Percentiles rank a stretch among this genome's conserved stretches.
Evolutionary conservation across 805 yeast species (phyloP).

Genomic region (Sugiyamaella smithiae): DNA sequence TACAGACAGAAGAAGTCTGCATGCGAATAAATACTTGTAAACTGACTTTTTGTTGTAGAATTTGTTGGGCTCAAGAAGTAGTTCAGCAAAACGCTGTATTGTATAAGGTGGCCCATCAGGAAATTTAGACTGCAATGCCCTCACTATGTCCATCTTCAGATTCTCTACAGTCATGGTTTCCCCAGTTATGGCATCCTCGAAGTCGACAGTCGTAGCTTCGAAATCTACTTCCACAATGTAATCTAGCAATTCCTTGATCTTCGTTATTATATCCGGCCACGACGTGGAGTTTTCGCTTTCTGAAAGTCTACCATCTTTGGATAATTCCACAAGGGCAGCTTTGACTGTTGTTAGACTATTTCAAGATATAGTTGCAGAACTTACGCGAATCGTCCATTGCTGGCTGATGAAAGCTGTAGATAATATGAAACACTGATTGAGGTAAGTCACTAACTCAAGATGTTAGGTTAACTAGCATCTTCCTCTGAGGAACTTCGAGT

Average conservation of each 20-base stretch:
- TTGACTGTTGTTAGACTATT: no score
- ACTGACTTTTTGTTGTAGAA: conserved; percentile 24
- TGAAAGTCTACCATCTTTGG: no score
- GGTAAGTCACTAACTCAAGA: no score
- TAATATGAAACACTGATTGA: no score
- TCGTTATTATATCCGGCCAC: no score
- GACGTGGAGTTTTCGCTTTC: no score
- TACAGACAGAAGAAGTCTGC: conserved; percentile 28
- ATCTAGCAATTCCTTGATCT: not conserved
- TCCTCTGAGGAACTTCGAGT: no score
- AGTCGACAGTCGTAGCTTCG: not conserved
- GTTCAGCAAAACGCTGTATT: conserved; percentile 38
- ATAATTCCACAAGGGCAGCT: no score
- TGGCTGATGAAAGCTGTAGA: no score
- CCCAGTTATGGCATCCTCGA: not conserved
- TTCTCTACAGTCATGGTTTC: not conserved
- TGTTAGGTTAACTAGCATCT: no score
- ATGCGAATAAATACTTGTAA: conserved; percentile 31
- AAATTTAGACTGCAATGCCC: conserved; percentile 17
- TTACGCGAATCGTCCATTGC: conserved; percentile 1
- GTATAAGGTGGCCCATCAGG: conserved; percentile 38
- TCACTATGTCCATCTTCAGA: not conserved
- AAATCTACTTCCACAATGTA: not conserved
- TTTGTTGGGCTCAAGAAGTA: conserved; percentile 29
- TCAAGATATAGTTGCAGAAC: no score